phyloP scores from a whole-genome alignment of 2,329 filamentous ascomycete genomes.

The Exophiala sp. region DNA sequence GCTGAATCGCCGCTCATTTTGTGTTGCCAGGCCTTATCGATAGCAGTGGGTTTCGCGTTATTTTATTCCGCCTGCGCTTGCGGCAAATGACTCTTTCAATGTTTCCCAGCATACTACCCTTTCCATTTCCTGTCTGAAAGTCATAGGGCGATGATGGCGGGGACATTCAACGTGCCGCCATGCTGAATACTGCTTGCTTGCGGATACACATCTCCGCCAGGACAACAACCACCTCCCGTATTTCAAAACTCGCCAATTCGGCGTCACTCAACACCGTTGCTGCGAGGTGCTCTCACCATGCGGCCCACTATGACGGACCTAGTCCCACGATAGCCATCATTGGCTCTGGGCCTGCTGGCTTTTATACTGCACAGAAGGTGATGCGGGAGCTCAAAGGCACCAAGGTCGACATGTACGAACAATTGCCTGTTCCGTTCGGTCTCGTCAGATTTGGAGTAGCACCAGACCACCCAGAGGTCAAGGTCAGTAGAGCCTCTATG shows the following conservation, averaged over 20 bases:
- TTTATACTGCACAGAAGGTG: conserved; percentile 86
- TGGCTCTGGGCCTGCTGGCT: conserved; percentile 91
- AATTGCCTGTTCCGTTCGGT: conserved; percentile 86
- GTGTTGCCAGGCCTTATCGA: too few relatives aligned
- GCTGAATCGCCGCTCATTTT: too few relatives aligned
- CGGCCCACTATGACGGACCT: conserved; percentile 34
- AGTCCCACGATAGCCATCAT: conserved; percentile 80
- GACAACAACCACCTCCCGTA: not conserved
- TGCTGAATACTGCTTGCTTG: conserved; percentile 17
- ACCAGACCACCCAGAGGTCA: conserved; percentile 98
- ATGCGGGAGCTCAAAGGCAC: conserved; percentile 71
- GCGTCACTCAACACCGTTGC: not conserved
- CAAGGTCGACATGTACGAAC: conserved; percentile 92
- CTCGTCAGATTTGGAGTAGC: conserved; percentile 92
- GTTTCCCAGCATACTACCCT: not conserved
- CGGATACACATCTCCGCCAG: conserved; percentile 9
- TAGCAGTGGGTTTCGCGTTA: too few relatives aligned
- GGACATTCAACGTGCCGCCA: conserved; percentile 1
- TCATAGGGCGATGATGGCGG: conserved; percentile 12
- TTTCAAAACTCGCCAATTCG: not conserved
- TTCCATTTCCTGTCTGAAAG: conserved; percentile 1
- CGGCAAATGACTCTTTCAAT: not conserved
- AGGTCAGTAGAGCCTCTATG: conserved; percentile 56
- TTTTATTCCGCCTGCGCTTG: too few relatives aligned
- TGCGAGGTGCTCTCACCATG: conserved; percentile 5